A percentile compares a stretch with the other conserved stretches of the same genome.
These are phyloP conservation scores for Otatea glauca DNA, from an alignment of 176 grass and related monocot genomes.

Conservation along the genomic window DNA sequence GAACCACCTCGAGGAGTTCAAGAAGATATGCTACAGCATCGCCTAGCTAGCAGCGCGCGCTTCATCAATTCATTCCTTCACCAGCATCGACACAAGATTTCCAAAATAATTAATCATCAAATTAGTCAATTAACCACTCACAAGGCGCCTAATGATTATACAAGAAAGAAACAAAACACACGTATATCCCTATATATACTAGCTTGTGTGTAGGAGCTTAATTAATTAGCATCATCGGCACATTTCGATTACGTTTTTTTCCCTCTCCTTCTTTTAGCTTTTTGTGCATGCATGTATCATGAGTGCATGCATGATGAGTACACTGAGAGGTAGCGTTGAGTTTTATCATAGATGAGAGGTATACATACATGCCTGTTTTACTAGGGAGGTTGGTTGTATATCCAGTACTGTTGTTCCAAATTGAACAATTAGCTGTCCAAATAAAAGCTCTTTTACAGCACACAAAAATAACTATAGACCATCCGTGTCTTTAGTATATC, in stretches of 20 bases:
- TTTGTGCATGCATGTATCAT: background rate
- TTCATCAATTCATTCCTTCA: too few relatives aligned
- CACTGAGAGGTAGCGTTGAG: background rate
- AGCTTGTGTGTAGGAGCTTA: background rate
- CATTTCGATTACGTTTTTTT: background rate
- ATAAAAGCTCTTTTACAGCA: too few relatives aligned
- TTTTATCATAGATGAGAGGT: background rate
- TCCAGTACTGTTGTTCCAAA: background rate
- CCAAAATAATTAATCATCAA: background rate
- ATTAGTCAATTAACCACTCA: background rate
- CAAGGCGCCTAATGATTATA: background rate
- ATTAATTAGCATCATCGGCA: background rate
- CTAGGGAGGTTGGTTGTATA: background rate
- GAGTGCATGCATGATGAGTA: constrained; percentile 43
- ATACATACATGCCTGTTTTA: background rate
- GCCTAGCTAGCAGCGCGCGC: background rate
- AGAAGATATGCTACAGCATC: constrained; percentile 25
- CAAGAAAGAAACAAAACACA: background rate
- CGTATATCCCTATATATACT: background rate
- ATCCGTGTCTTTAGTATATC: too few relatives aligned
- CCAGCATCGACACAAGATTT: background rate
- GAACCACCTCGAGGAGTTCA: background rate
- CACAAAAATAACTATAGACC: too few relatives aligned
- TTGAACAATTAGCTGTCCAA: too few relatives aligned
- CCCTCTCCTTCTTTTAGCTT: background rate